Evolutionary conservation across 129 eudicot species (phyloP), one percentile per base, ranked within the genome.

Genomic region (Escallonia rubra): DNA sequence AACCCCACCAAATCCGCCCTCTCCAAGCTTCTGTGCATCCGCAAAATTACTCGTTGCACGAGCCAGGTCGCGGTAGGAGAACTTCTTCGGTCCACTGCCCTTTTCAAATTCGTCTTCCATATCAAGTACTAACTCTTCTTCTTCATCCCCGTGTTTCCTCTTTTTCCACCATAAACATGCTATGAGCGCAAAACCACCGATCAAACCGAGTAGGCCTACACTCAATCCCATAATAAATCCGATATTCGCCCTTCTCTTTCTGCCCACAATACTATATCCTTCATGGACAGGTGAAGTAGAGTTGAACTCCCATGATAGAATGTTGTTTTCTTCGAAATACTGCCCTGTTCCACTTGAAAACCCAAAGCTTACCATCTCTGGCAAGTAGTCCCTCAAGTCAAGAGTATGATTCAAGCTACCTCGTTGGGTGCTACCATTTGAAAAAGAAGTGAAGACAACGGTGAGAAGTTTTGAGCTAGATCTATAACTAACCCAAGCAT

Each of bases 1-100:
- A 40, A 77, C 80, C 9, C 68, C 74, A 40, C 86, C 83, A 11
- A 81, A 81, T 12, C 82, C 86, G 47, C 86, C 83, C 66, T 82
- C 78, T 16, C 60, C 70, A 38, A 68, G 73, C 49, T 68, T 68
- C 54, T 43, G 64, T 3, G n/a, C 41, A 54, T 14, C 64, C 13
- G 51, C 43, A 56, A 68, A 57, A 50, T 44, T 48, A 12, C 43
- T 41, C 3, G 74, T 69, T 46, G 74, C 39, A 8, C 12, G 66
- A 40, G 43, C 56, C 43, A 69, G 39, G 23, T 69, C 66, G 0
- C 0, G 6, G 65, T 69, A 69, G 7, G 56, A 12, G 14, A 69
- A 59, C 51, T 45, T 69, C 52, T 41, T 58, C 23, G 74, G 57
- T 10, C 74, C 66, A 2, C 39, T 59, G n/a, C 64, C 65, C 57